Base-by-base conservation (phyloP, 768 basidiomycete species). In the Leucocoprinus birnbaumii region DNA sequence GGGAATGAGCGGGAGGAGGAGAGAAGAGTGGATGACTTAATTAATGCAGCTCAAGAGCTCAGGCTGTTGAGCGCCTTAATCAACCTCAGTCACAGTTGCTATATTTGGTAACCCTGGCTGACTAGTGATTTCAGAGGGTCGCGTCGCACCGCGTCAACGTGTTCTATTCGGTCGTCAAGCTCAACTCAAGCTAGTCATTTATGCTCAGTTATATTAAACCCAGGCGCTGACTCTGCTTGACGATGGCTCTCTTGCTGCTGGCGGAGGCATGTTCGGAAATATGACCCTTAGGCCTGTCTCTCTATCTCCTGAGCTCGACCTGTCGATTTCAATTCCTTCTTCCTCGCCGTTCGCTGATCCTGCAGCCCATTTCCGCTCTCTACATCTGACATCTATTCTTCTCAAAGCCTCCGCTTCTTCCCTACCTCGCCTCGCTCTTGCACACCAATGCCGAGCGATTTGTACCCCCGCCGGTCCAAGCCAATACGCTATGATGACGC, bases 41-140 rank as follows among this genome's bases (percentile, higher is more conserved):
- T 55, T 49, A 46, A 54, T 54, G 45, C 52, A 54, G 35, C 45
- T 54, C 53, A 48, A 47, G 31, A 46, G 43, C 22, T 21, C 48
- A 51, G 50, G 31, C 31, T 31, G 31, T 31, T 31, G 31, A 31
- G 31, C 31, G 31, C 31, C 31, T 31, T 31, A 31, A 25, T 25
- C 49, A 50, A 38, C 49, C n/a, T n/a, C 38, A 19, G 40, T 47
- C 53, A 55, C 53, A 48, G 25, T 35, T 54, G 9, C 53, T 19
- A 25, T 38, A 40, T 41, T 22, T 54, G 24, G 44, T 21, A 54
- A 27, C 6, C 11, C n/a, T 22, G 38, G 21, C n/a, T 48, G 24
- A 38, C 45, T 35, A 9, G 27, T 16, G 13, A 11, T 31, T 11
- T 5, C 5, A 5, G 31, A 31, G 5, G 31, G 31, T 31, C 31